These are phyloP conservation scores for Entonaema liquescens DNA, from an alignment of 495 filamentous ascomycete species.

Conservation along the genomic window DNA sequence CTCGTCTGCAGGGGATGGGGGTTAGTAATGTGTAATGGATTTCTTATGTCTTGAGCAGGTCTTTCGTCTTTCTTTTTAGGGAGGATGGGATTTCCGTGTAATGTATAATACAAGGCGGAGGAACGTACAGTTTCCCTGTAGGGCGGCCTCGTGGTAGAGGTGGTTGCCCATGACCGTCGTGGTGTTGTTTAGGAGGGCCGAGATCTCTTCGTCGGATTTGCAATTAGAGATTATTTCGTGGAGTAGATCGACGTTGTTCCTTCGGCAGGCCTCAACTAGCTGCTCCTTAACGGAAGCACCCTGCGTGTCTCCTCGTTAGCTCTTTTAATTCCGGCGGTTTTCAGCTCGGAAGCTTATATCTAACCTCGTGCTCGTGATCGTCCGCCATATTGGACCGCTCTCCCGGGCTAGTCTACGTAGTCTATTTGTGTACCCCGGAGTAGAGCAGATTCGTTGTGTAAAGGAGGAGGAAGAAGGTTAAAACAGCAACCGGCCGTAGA, in stretches of 20 bases:
- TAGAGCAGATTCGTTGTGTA: neutral
- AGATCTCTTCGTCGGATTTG: conserved; percentile 59
- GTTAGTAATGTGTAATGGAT: conserved; percentile 10
- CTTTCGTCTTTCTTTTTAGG: too few species aligned
- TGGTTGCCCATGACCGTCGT: conserved; percentile 86
- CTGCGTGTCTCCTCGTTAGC: conserved; percentile 53
- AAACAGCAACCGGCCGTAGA: neutral
- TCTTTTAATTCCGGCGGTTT: too few species aligned
- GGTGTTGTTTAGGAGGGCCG: conserved; percentile 81
- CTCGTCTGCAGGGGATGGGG: conserved; percentile 63
- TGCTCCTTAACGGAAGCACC: conserved; percentile 86
- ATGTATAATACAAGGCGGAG: neutral
- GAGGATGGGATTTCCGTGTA: neutral
- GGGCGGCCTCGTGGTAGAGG: conserved; percentile 87
- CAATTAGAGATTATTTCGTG: conserved; percentile 61
- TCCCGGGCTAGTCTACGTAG: neutral
- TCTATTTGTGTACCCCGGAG: neutral
- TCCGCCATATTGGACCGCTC: conserved; percentile 53
- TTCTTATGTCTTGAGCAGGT: neutral
- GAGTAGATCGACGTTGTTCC: conserved; percentile 89
- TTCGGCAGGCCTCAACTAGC: conserved; percentile 90
- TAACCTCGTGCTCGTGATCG: conserved; percentile 54
- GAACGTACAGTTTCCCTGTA: conserved; percentile 78
- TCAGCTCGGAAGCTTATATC: conserved; percentile 11
- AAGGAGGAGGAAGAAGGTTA: neutral